Base-by-base conservation (phyloP, 2,329 filamentous ascomycete genomes). In the Leptographium radiaticola region DNA sequence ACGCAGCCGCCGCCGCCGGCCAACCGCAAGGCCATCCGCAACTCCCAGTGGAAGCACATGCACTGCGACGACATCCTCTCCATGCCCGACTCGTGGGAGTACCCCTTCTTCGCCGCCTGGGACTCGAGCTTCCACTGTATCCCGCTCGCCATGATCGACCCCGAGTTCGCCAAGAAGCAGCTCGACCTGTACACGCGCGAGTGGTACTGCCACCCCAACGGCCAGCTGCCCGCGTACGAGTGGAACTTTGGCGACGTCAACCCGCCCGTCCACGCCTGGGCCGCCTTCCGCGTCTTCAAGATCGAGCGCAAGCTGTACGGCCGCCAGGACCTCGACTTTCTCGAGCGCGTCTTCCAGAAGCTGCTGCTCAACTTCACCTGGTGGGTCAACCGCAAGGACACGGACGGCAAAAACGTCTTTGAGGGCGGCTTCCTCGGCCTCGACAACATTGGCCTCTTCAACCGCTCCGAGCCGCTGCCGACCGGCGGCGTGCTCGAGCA, bases 161-260 rank as follows among this genome's bases (percentile, higher is more conserved):
- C 91, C 0, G 91, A 96, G 44, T 96, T 96, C 63, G 90, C 91
- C 53, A 97, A 97, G 79, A 96, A 95, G 73, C 91, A 97, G 70
- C 81, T 97, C 50, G 93, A 97, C 66, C 72, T 97, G 44, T 91
- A 97, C 66, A 97, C 91, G 2, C 80, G 91, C 63, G 93, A 97
- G 72, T 97, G 91, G 93, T 97, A 96, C 73, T 95, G 93, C 79
- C 91, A 97, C 69, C 91, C 91, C 16, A 97, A 97, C 63, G 93
- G 91, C 47, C 91, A 97, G 68, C 73, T 97, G 40, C 89, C 90
- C 51, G 90, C 91, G 34, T 84, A 85, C 63, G 91, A 97, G 67
- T 97, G 91, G 91, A 96, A 97, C 66, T 97, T 96, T 71, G 85
- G 90, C 53, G 93, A 97, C 63, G 91, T 96, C 59, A 97, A 97